Evolutionary conservation across 495 filamentous ascomycete genomes (phyloP), one percentile per base, ranked within the genome.

Genomic region (Terfezia claveryi): DNA sequence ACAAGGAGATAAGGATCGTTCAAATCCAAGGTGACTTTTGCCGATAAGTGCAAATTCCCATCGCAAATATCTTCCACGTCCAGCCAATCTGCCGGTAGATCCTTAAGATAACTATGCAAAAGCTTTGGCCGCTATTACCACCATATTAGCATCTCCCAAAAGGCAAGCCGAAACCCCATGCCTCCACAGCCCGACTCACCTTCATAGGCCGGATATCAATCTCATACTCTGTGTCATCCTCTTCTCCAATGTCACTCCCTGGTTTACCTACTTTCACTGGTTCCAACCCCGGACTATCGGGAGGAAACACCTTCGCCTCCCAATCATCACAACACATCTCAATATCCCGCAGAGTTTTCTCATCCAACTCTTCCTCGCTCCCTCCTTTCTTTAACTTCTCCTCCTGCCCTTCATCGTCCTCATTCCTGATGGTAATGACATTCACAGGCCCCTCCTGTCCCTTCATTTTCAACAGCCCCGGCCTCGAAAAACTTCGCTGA

Each of bases 1-100:
- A 96, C 72, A 2, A 99, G 73, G 27, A 99, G 75, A 58, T 86
- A 76, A 0, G 85, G 85, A 64, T 99, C 91, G 59, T 88, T 87
- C 58, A 93, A 74, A 60, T 96, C 87, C n/a, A 99, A 74, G 1
- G 76, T 75, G 49, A 92, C 80, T 65, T 84, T 86, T 23, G 82
- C 12, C 80, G 56, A 87, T 69, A 56, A 77, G 76, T 4, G 79
- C 70, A 76, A 74, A 61, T 79, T 73, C 52, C 73, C 68, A 37
- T 68, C 69, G 37, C 62, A 67, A 49, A 68, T 67, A 1, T 64
- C 70, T 52, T 76, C 70, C 54, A 70, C 59, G 23, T 64, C 59
- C 9, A 76, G 61, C 69, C 69, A 75, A 38, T 72, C 72, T 37
- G 72, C 70, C 8, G 63, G 63, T 6, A 77, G 76, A 57, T 71